phyloP scores from a whole-genome alignment of 306 rosid genomes.

The Dalbergia oliveri region DNA sequence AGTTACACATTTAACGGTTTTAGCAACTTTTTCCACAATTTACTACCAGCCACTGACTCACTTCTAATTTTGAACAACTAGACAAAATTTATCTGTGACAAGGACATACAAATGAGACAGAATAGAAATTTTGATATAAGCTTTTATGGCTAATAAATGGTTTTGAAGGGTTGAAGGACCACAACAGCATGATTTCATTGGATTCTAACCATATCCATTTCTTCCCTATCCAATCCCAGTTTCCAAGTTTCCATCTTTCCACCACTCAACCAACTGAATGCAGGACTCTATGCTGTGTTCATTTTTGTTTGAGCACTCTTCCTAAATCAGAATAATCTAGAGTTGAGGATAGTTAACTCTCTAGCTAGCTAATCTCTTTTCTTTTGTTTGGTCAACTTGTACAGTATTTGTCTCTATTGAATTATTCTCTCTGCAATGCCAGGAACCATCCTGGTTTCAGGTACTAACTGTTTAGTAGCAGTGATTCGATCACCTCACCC shows the following conservation, averaged over 20 bases:
- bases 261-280: slow-evolving; percentile 26
- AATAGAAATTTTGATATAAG: slow-evolving; percentile 29
- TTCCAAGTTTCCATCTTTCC: slow-evolving; percentile 42
- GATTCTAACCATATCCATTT: slow-evolving; percentile 52
- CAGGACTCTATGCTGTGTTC: neutral
- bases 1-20: neutral
- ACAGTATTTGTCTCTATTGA: neutral
- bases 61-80: neutral
- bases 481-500: slow-evolving; percentile 22
- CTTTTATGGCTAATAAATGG: slow-evolving; percentile 49
- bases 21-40: slow-evolving; percentile 5
- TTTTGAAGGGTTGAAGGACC: slow-evolving; percentile 45
- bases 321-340: slow-evolving; percentile 34
- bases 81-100: neutral
- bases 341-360: slow-evolving; percentile 1
- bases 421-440: slow-evolving; percentile 71
- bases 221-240: slow-evolving; percentile 33
- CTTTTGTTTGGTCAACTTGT: slow-evolving; percentile 21
- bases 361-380: slow-evolving; percentile 22
- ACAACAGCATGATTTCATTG: slow-evolving; percentile 40
- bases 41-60: neutral
- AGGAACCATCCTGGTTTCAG: slow-evolving; percentile 90
- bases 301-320: neutral
- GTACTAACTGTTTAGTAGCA: slow-evolving; percentile 51
- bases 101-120: slow-evolving; percentile 38